A percentile compares a stretch with the other conserved stretches of the same genome.
These are phyloP conservation scores for Solanum clarkiae DNA, from an alignment of 257 asterid genomes.

Conservation along the genomic window DNA sequence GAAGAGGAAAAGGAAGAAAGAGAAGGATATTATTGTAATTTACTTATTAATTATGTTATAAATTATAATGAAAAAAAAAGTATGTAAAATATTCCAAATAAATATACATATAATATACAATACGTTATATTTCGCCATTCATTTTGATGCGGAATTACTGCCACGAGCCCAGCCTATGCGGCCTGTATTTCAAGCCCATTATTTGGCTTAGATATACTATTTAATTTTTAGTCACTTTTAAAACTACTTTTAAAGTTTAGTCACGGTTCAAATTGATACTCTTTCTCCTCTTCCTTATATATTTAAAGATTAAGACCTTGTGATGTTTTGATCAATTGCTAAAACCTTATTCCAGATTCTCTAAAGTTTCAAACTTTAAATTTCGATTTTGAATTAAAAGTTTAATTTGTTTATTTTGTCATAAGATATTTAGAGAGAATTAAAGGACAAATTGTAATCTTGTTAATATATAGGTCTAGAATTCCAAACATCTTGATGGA, in stretches of 20 bases:
- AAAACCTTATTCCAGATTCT: too few relatives aligned
- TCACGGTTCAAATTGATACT: not conserved
- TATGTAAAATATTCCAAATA: too few relatives aligned
- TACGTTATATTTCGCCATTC: not conserved
- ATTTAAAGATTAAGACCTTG: not conserved
- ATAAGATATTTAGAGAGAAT: not conserved
- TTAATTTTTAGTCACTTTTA: not conserved
- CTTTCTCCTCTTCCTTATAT: not conserved
- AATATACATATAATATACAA: too few relatives aligned
- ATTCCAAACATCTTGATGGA: not conserved
- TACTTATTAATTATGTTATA: too few relatives aligned
- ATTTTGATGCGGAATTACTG: not conserved
- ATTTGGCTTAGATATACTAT: not conserved
- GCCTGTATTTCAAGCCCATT: not conserved
- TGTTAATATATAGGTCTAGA: not conserved
- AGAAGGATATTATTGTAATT: too few relatives aligned
- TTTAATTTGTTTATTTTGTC: not conserved
- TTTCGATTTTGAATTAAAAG: not conserved
- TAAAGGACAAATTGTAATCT: not conserved
- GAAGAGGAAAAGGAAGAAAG: too few relatives aligned
- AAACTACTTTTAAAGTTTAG: not conserved
- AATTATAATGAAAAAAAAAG: too few relatives aligned
- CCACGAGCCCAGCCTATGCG: not conserved
- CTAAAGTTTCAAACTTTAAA: not conserved
- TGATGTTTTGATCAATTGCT: not conserved